These are phyloP conservation scores for Castanopsis chinensis DNA, from an alignment of 306 rosid genomes.

Conservation along the genomic window DNA sequence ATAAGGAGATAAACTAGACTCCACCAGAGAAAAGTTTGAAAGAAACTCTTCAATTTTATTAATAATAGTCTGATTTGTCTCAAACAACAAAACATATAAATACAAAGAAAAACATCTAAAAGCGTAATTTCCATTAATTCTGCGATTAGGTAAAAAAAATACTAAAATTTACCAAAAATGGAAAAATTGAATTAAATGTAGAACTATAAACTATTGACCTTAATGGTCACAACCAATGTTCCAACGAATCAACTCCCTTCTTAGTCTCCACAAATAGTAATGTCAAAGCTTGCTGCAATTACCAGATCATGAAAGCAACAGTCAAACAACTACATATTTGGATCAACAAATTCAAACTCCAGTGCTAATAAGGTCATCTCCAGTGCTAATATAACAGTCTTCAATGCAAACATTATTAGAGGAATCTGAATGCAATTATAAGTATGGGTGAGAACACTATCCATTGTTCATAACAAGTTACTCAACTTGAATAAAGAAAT, in stretches of 20 bases:
- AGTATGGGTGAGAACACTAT: constrained; percentile 15
- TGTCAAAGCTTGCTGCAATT: constrained; percentile 85
- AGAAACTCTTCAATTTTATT: too few relatives aligned
- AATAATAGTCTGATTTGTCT: too few relatives aligned
- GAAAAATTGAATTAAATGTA: too few relatives aligned
- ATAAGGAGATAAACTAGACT: too few relatives aligned
- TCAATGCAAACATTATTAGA: constrained; percentile 70
- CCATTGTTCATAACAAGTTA: neutral
- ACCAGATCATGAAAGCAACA: neutral
- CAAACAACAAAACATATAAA: too few relatives aligned
- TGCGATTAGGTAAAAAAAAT: too few relatives aligned
- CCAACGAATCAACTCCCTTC: constrained; percentile 97
- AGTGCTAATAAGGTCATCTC: constrained; percentile 79
- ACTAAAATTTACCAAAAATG: too few relatives aligned
- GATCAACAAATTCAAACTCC: neutral
- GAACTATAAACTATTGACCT: too few relatives aligned
- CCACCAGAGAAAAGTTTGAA: too few relatives aligned
- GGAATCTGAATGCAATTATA: constrained; percentile 52
- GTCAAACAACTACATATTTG: neutral
- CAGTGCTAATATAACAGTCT: constrained; percentile 78
- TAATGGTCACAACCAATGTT: constrained; percentile 86
- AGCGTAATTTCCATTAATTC: too few relatives aligned
- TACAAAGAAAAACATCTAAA: too few relatives aligned
- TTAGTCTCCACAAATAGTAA: constrained; percentile 98
- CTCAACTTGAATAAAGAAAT: neutral